Percentiles rank a stretch among this genome's conserved stretches.
These are phyloP conservation scores for Aureobasidium musti DNA, from an alignment of 2,329 filamentous ascomycete species.

Conservation along the genomic window DNA sequence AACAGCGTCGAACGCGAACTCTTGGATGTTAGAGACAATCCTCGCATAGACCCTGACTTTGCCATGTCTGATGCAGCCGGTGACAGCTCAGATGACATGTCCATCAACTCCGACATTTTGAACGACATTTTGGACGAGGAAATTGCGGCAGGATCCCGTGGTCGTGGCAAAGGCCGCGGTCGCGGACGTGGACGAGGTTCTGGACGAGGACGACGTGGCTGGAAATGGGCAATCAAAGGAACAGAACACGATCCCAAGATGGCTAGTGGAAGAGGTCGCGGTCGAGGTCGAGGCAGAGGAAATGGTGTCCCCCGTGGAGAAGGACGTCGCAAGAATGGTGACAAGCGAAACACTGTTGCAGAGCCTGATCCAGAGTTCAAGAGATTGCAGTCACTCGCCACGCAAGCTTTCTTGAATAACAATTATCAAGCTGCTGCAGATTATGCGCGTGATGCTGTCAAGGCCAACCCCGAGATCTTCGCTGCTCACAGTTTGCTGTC, in stretches of 20 bases:
- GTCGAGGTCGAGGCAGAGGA: slow-evolving; percentile 28
- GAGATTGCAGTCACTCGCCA: slow-evolving; percentile 65
- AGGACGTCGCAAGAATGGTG: slow-evolving; percentile 33
- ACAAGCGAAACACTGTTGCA: slow-evolving; percentile 53
- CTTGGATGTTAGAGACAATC: slow-evolving; percentile 39
- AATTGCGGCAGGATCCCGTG: slow-evolving; percentile 3
- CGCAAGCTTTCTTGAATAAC: slow-evolving; percentile 64
- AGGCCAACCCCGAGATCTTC: slow-evolving; percentile 63
- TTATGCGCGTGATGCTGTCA: slow-evolving; percentile 53
- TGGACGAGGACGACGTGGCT: slow-evolving; percentile 36
- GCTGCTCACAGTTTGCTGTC: slow-evolving; percentile 62
- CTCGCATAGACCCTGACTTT: slow-evolving; percentile 42
- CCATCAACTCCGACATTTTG: slow-evolving; percentile 28
- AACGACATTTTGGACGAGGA: slow-evolving; percentile 30
- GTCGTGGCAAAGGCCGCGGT: slow-evolving; percentile 32
- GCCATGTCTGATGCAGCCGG: slow-evolving; percentile 39
- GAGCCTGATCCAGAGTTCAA: slow-evolving; percentile 73
- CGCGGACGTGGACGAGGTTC: slow-evolving; percentile 30
- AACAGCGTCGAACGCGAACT: slow-evolving; percentile 38
- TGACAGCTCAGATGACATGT: slow-evolving; percentile 29
- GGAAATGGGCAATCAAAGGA: slow-evolving; percentile 40
- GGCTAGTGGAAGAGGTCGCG: slow-evolving; percentile 15
- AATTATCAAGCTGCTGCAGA: slow-evolving; percentile 63
- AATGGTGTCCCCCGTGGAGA: slow-evolving; percentile 30
- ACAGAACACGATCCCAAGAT: slow-evolving; percentile 39